Percentiles rank a stretch among this genome's conserved stretches.
These are phyloP conservation scores for Darksidea phi DNA, from an alignment of 495 filamentous ascomycete species.

Conservation along the genomic window DNA sequence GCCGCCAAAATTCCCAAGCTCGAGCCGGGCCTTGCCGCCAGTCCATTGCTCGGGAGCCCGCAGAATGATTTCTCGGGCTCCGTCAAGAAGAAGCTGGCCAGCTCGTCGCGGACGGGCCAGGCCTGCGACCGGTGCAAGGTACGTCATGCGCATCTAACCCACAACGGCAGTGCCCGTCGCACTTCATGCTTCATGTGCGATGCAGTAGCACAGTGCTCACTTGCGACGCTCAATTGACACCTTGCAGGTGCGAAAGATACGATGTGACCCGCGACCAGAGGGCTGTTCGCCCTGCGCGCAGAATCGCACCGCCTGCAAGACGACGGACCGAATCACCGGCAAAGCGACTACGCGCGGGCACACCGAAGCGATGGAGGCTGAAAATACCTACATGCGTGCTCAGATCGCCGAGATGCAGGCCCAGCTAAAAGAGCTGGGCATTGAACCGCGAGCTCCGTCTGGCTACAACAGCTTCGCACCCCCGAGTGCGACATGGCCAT, in stretches of 20 bases:
- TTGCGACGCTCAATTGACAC: constrained; percentile 1
- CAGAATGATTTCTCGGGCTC: constrained; percentile 63
- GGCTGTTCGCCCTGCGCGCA: constrained; percentile 75
- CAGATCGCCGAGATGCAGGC: constrained; percentile 40
- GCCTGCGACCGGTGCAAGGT: constrained; percentile 93
- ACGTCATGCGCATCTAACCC: constrained; percentile 39
- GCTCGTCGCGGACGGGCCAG: constrained; percentile 72
- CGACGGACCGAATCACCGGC: constrained; percentile 85
- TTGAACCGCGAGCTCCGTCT: constrained; percentile 33
- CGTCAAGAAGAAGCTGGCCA: constrained; percentile 62
- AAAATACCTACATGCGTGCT: constrained; percentile 42
- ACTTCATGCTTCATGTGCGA: too few species aligned
- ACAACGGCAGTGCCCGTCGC: too few species aligned
- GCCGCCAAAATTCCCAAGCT: constrained; percentile 32
- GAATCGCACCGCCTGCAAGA: constrained; percentile 69
- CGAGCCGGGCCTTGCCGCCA: constrained; percentile 53
- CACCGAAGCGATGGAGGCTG: constrained; percentile 54
- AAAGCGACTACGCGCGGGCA: constrained; percentile 76
- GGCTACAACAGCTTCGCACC: constrained; percentile 10
- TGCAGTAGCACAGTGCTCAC: too few species aligned
- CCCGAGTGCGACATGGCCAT: constrained; percentile 9
- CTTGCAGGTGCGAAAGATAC: constrained; percentile 73
- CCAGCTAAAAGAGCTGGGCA: constrained; percentile 41
- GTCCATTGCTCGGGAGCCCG: constrained; percentile 19
- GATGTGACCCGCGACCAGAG: constrained; percentile 69